Percentiles rank a stretch among this genome's conserved stretches.
Evolutionary conservation across 768 basidiomycete species (phyloP).

Genomic region (Xerocomus potaroensis): DNA sequence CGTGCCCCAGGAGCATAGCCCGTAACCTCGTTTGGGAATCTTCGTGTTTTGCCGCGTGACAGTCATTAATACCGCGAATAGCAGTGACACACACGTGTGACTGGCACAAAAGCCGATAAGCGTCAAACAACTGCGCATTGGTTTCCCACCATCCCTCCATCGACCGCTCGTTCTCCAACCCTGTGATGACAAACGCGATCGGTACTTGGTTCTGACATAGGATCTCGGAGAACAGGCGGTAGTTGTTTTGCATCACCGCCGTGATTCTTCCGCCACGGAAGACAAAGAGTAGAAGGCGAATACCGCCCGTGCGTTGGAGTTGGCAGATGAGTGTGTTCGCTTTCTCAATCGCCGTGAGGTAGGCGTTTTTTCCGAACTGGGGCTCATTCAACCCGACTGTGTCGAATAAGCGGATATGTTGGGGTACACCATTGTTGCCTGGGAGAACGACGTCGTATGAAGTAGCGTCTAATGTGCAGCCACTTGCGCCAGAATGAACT

Average conservation of each 20-base stretch:
- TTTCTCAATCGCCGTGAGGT: slow-evolving; percentile 30
- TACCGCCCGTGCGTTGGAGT: slow-evolving; percentile 29
- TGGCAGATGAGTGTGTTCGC: slow-evolving; percentile 33
- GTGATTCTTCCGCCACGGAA: slow-evolving; percentile 32
- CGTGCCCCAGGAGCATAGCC: slow-evolving; percentile 18
- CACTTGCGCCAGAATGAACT: slow-evolving; percentile 28
- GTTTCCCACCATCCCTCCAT: slow-evolving; percentile 35
- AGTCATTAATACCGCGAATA: slow-evolving; percentile 23
- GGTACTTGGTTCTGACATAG: slow-evolving; percentile 31
- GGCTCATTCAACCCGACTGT: slow-evolving; percentile 33
- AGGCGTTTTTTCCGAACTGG: slow-evolving; percentile 14
- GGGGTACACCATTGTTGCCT: slow-evolving; percentile 11
- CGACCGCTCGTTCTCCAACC: slow-evolving; percentile 28
- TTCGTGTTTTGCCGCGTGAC: slow-evolving; percentile 27
- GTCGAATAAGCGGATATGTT: slow-evolving; percentile 30
- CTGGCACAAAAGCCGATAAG: slow-evolving; percentile 17
- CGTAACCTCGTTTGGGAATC: slow-evolving; percentile 29
- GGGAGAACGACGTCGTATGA: slow-evolving; percentile 26
- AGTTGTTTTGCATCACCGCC: slow-evolving; percentile 28
- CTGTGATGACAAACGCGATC: slow-evolving; percentile 30
- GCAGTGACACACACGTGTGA: slow-evolving; percentile 40
- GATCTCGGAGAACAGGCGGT: slow-evolving; percentile 26
- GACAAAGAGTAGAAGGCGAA: slow-evolving; percentile 33
- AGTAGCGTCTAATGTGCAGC: slow-evolving; percentile 33
- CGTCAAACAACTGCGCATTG: slow-evolving; percentile 31